Base-by-base conservation (phyloP, 441 rosid species). In the Croton laevigatus region DNA sequence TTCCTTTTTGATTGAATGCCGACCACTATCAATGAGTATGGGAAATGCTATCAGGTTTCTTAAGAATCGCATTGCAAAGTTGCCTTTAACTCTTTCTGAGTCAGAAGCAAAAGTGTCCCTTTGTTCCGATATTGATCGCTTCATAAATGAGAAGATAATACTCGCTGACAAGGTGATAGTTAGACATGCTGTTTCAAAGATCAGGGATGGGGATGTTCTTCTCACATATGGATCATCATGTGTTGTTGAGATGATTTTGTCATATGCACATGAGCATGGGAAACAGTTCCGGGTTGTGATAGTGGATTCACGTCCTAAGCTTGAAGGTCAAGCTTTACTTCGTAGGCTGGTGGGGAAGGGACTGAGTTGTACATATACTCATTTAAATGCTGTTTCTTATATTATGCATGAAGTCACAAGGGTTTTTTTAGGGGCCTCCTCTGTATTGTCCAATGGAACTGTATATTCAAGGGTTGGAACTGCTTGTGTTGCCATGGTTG, bases 401-500 rank as follows among this genome's bases (percentile, higher is more conserved):
- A 84, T 91, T 80, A 92, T 94, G 93, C 97, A 92, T 78, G 99
- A 94, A 75, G 98, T 82, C 70, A 91, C 93, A 71, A 84, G 86
- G 73, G 98, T 92, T 73, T 88, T 94, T 83, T 73, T 94, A 71
- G 99, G 98, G 23, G 94, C 99, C 65, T 89, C 97, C 54, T 89
- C 99, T 1, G 88, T 94, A 73, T 80, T 94, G 79, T 90, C 97
- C 22, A 94, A 92, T 81, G 98, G 98, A 60, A 92, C 99, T 37
- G 91, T 92, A 60, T 94, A 85, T 78, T 94, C 99, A 2, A 83
- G 99, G 76, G 99, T 92, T 36, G 99, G 99, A 34, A 94, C 99
- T 58, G 99, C 99, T 54, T 86, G 89, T 76, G 89, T 94, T 72
- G 97, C 99, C 37, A 94, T 94, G 98, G 97, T 89, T 78, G 98